phyloP scores from a whole-genome alignment of 164 flowering plant genomes.

The Macadamia integrifolia region DNA sequence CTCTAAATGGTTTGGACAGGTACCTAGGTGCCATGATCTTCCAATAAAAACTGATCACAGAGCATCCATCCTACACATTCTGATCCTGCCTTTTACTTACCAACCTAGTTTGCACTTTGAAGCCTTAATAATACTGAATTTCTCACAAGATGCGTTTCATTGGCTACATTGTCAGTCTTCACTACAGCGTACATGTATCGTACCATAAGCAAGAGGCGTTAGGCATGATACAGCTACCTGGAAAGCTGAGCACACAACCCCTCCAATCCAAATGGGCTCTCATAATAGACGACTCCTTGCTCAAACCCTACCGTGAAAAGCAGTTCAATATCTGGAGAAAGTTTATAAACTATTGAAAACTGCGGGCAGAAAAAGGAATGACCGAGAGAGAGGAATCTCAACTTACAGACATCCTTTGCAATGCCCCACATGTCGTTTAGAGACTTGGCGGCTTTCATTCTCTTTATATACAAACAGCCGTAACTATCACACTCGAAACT shows the following conservation, averaged over 20 bases:
- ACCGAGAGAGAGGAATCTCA: conserved; percentile 6
- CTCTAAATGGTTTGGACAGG: no score
- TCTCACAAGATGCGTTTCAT: no score
- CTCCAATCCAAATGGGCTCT: not conserved
- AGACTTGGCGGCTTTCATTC: conserved; percentile 36
- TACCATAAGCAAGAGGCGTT: no score
- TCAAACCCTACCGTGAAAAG: not conserved
- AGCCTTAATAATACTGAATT: no score
- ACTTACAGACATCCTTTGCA: conserved; percentile 13
- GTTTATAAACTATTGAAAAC: conserved; percentile 4
- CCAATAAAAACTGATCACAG: no score
- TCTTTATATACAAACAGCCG: conserved; percentile 54
- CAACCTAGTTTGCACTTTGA: no score
- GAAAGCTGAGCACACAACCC: not conserved
- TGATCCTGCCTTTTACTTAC: no score
- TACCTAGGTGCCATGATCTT: no score
- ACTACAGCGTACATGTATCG: no score
- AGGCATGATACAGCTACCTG: not conserved
- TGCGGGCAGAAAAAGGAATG: not conserved
- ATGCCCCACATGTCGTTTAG: conserved; percentile 16
- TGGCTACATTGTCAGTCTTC: no score
- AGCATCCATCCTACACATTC: no score
- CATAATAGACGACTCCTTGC: not conserved
- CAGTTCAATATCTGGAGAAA: not conserved
- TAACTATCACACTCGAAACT: conserved; percentile 22